Base-by-base conservation (phyloP, 768 basidiomycete species). In the Boletus sp. region DNA sequence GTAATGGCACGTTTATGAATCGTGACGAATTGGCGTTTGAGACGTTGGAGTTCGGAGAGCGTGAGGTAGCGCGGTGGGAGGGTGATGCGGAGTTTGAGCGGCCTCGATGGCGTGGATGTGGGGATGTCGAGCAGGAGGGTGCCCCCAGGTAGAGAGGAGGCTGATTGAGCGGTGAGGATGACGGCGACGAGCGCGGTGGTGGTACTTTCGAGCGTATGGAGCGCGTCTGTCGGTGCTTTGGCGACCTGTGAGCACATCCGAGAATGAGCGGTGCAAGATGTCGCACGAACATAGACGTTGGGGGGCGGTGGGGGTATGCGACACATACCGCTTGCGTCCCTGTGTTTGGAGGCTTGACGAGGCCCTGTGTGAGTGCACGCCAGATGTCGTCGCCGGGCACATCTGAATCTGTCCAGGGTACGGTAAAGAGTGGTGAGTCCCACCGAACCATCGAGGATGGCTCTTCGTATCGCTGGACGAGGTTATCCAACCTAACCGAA, bases 371-470 rank as follows among this genome's bases (percentile, higher is more conserved):
- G 34, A 95, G 73, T 0, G 90, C 86, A 15, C 83, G 78, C 87
- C 90, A 97, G 23, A 99, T 88, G 15, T 81, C 80, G 8, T 84
- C 77, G 14, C 77, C 77, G 4, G 90, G 87, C 9, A 87, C 69
- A 29, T 77, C 75, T 15, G 82, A 75, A 55, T 93, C 92, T 29
- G 81, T 79, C 82, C 87, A 92, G 5, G 85, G 73, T 1, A 97
- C 74, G 2, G 90, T 93, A 69, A 97, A 90, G 39, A 98, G 79
- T 0, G 97, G 96, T 0, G 96, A 90, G 70, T 99, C 96, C 96
- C 96, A 99, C 46, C 96, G 84, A n/a, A 91, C 95, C 88, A 95
- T 95, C 5, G 94, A 95, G 0, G 92, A 94, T 0, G 97, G 97
- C 64, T 98, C 97, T 73, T 99, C 97, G 62, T 85, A 98, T 47